These are phyloP conservation scores for Scortechinia acanthostroma DNA, from an alignment of 2,329 filamentous ascomycete genomes.

Conservation along the genomic window DNA sequence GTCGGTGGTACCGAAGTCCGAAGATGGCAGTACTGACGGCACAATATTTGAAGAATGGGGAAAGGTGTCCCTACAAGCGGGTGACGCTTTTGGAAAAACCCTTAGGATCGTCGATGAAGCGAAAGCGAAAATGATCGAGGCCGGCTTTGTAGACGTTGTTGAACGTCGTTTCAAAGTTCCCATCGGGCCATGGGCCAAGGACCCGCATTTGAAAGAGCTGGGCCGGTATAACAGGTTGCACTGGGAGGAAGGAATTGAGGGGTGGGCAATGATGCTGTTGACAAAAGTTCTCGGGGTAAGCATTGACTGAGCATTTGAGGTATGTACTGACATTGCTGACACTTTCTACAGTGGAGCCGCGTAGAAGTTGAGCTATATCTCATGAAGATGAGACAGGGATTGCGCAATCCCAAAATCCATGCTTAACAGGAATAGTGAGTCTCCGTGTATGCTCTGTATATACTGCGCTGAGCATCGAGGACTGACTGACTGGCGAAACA, in stretches of 20 bases:
- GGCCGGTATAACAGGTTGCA: conserved; percentile 10
- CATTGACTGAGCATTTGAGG: background rate
- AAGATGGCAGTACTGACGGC: conserved; percentile 11
- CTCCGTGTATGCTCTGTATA: background rate
- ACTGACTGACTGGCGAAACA: background rate
- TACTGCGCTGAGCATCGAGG: background rate
- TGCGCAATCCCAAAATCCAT: background rate
- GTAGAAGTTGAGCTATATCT: background rate
- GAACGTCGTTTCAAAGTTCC: conserved; percentile 29
- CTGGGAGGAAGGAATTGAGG: background rate
- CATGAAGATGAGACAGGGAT: background rate
- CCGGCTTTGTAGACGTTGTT: conserved; percentile 34
- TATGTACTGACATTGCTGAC: background rate
- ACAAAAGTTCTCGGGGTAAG: background rate
- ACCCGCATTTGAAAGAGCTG: conserved; percentile 24
- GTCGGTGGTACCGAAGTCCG: conserved; percentile 9
- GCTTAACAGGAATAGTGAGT: too few species aligned
- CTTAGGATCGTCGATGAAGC: background rate
- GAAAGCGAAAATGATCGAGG: conserved; percentile 13
- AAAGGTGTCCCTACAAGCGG: background rate
- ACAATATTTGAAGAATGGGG: background rate
- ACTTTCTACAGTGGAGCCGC: background rate
- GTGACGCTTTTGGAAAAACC: background rate
- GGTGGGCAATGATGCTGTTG: background rate
- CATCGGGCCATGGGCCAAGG: conserved; percentile 27